Evolutionary conservation across 1,284 basidiomycete species (phyloP), one percentile per base, ranked within the genome.

Genomic region (Ganoderma lucidum): DNA sequence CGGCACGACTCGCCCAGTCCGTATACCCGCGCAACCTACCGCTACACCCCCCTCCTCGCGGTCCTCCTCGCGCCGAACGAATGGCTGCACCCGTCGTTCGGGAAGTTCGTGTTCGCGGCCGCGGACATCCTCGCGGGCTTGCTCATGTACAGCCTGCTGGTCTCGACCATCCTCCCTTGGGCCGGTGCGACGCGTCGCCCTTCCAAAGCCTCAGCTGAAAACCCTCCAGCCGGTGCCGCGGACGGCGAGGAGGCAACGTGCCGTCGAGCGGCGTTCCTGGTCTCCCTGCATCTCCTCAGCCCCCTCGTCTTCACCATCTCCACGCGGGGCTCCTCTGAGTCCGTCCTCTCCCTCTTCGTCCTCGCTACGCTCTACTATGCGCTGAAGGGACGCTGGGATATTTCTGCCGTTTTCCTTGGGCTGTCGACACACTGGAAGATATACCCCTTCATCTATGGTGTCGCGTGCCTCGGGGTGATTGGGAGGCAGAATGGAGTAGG

Each of bases 221-320:
- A 63, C 19, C 35, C 23, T 19, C 48, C 48, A 12, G 45, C 66
- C 28, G n/a, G 55, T 19, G 6, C 19, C 4, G 19, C 63, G 64
- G 45, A 67, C 62, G 12, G 23, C 6, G 66, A 45, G 44, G 37
- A 58, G 5, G 37, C 64, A 0, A 63, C 63, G 3, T 59, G 71
- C 55, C 73, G 61, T 51, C 72, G 74, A 67, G 88, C 92, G 8
- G 84, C 86, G 4, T 73, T 90, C n/a, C 87, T 89, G 67, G 85
- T 86, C 35, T 81, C 90, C 0, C 76, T 90, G 4, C 88, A 98
- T 73, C 90, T 98, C 2, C 85, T 99, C 70, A 99, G 97, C 80
- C 97, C 97, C 0, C 88, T 99, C 76, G 94, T 97, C 1, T 94
- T 98, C 76, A 94, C 96, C 73, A 99, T 99, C 75, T 97, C 96